These are phyloP conservation scores for Colletotrichum lini DNA, from an alignment of 2,329 filamentous ascomycete species.

Conservation along the genomic window DNA sequence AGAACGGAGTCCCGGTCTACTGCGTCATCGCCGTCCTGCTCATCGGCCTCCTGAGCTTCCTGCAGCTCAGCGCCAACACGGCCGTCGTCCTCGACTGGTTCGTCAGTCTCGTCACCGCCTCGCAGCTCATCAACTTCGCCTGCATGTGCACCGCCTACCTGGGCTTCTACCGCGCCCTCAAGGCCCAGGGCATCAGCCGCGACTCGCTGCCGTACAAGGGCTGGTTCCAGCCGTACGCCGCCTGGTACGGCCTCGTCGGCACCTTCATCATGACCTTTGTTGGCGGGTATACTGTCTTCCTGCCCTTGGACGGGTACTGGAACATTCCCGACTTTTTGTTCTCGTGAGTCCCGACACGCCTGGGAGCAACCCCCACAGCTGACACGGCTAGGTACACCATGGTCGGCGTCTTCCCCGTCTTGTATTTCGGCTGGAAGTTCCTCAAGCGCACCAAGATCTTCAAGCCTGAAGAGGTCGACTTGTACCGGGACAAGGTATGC, in stretches of 20 bases:
- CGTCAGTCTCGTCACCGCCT: constrained; percentile 78
- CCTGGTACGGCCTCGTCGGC: constrained; percentile 75
- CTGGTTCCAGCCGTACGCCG: constrained; percentile 78
- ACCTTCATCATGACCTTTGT: constrained; percentile 82
- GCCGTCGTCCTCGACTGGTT: constrained; percentile 82
- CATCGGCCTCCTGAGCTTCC: constrained; percentile 80
- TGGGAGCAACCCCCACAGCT: background rate
- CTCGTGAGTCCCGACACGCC: constrained; percentile 61
- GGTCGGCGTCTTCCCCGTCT: constrained; percentile 77
- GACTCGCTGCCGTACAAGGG: constrained; percentile 79
- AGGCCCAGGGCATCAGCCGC: constrained; percentile 78
- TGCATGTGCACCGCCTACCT: constrained; percentile 80
- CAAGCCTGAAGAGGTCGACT: constrained; percentile 72
- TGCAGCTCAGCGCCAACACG: constrained; percentile 77
- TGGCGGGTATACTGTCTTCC: constrained; percentile 82
- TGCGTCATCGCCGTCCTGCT: constrained; percentile 76
- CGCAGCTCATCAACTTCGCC: constrained; percentile 80
- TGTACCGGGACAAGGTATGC: constrained; percentile 67
- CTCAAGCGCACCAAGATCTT: constrained; percentile 73
- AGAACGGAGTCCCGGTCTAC: constrained; percentile 79
- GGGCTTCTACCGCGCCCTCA: constrained; percentile 78
- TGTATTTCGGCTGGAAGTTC: constrained; percentile 82
- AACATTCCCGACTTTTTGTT: constrained; percentile 80
- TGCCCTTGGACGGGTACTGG: constrained; percentile 74
- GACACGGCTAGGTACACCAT: constrained; percentile 70